Evolutionary conservation across 768 basidiomycete species (phyloP), one percentile per base, ranked within the genome.

Genomic region (Tephrocybe sp.): DNA sequence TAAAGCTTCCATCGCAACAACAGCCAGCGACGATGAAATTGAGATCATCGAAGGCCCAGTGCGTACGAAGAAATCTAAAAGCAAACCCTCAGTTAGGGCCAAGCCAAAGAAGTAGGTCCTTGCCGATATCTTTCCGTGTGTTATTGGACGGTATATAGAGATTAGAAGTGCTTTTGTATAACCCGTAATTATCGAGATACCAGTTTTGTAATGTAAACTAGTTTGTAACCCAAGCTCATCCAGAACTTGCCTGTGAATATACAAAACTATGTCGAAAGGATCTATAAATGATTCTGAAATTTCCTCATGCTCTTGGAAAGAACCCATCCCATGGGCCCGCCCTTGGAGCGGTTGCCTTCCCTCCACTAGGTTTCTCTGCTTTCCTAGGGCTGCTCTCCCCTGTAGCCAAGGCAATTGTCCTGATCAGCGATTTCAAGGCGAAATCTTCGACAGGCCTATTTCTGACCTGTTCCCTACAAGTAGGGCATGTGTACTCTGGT

Each of bases 401-500:
- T 26, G 69, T 57, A 8, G 75, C 74, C 12, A 62, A 64, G 1
- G 79, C 76, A n/a, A 85, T 65, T 3, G 71, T 69, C 26, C 74
- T 67, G 3, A 83, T 72, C 25, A 89, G 57, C 1, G 71, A 66
- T 63, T 88, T 89, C 41, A 89, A 63, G 5, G 73, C 71, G 61
- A 79, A 89, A 37, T 77, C 76, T 57, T 88, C 84, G 0, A 77
- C 71, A 0, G 87, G 87, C 18, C 70, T 73, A 11, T 59, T 70
- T 25, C 66, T 61, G 9, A 84, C 76, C 11, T 62, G 56, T 38
- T 74, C 68, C 44, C 87, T 74, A 57, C 87, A 90, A 4, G 78
- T 79, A 3, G 87, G 87, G 47, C 87, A 90, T 1, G 80, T 80
- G 55, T 84, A 88, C 25, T 74, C 61, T 0, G 84, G 85, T 28